phyloP scores from a whole-genome alignment of 2,329 filamentous ascomycete species.

The Coniella lustricola region DNA sequence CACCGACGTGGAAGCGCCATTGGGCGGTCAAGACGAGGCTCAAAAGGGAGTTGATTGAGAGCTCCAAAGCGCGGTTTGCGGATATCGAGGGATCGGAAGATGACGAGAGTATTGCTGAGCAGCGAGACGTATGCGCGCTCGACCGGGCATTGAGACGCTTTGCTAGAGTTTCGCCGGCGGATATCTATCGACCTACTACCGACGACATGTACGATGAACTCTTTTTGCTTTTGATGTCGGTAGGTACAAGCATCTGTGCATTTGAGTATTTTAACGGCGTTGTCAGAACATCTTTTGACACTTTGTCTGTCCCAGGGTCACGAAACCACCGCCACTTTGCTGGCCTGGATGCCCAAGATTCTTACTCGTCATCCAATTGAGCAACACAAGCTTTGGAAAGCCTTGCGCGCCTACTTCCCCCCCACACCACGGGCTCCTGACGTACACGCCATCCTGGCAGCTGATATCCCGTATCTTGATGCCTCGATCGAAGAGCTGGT shows the following conservation, averaged over 20 bases:
- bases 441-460: conserved; percentile 4
- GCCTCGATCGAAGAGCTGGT: conserved; percentile 13
- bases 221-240: conserved; percentile 8
- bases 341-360: conserved; percentile 14
- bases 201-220: conserved; percentile 13
- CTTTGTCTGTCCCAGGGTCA: not conserved
- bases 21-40: conserved; percentile 6
- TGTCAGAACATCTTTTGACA: not conserved
- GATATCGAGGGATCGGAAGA: conserved; percentile 1
- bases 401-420: conserved; percentile 5
- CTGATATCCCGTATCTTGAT: conserved; percentile 13
- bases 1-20: conserved; percentile 8
- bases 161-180: conserved; percentile 6
- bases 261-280: too few relatives aligned
- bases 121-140: conserved; percentile 7
- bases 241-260: not conserved
- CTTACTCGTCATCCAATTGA: conserved; percentile 3
- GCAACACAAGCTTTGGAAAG: conserved; percentile 7
- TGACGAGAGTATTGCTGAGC: not conserved
- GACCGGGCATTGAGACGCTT: conserved; percentile 7
- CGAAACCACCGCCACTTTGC: conserved; percentile 11
- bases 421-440: not conserved
- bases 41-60: conserved; percentile 4
- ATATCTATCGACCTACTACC: conserved; percentile 7
- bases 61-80: conserved; percentile 3